A percentile compares a stretch with the other conserved stretches of the same genome.
These are phyloP conservation scores for Thermomyces lanuginosus DNA, from an alignment of 2,329 filamentous ascomycete species.

Conservation along the genomic window DNA sequence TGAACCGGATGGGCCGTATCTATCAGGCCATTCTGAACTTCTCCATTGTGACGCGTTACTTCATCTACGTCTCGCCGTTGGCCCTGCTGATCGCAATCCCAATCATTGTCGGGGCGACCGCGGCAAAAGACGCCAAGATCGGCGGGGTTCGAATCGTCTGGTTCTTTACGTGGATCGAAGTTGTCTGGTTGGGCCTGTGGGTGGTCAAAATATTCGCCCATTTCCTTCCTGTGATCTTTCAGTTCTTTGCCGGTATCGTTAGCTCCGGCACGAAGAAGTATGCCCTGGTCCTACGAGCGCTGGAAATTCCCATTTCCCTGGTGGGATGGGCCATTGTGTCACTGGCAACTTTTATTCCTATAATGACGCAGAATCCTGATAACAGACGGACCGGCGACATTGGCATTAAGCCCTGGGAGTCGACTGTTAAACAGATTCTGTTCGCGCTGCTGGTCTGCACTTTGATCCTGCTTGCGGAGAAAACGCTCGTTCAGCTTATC, in stretches of 20 bases:
- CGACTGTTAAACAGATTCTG: conserved; percentile 41
- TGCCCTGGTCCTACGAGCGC: conserved; percentile 38
- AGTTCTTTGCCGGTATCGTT: conserved; percentile 45
- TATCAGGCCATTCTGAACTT: conserved; percentile 47
- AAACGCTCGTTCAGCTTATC: conserved; percentile 46
- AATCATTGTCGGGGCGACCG: conserved; percentile 45
- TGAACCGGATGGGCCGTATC: conserved; percentile 43
- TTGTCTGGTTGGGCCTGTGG: conserved; percentile 49
- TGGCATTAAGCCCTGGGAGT: conserved; percentile 32
- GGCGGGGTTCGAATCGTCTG: conserved; percentile 41
- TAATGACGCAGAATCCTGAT: conserved; percentile 30
- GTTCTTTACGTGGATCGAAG: conserved; percentile 50
- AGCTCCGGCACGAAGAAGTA: conserved; percentile 50
- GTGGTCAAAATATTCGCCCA: conserved; percentile 43
- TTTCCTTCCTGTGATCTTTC: conserved; percentile 43
- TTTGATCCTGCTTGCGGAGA: conserved; percentile 42
- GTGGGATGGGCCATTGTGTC: conserved; percentile 45
- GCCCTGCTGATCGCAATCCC: conserved; percentile 44
- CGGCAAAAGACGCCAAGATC: conserved; percentile 31
- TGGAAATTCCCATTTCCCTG: conserved; percentile 45
- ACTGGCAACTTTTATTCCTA: conserved; percentile 42
- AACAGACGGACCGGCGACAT: conserved; percentile 18
- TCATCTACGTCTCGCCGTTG: conserved; percentile 45
- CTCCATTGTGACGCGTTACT: conserved; percentile 46
- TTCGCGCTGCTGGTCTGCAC: conserved; percentile 41